Conservation (phyloP, 2,329 filamentous ascomycete genomes). For the Cordyceps militaris region DNA sequence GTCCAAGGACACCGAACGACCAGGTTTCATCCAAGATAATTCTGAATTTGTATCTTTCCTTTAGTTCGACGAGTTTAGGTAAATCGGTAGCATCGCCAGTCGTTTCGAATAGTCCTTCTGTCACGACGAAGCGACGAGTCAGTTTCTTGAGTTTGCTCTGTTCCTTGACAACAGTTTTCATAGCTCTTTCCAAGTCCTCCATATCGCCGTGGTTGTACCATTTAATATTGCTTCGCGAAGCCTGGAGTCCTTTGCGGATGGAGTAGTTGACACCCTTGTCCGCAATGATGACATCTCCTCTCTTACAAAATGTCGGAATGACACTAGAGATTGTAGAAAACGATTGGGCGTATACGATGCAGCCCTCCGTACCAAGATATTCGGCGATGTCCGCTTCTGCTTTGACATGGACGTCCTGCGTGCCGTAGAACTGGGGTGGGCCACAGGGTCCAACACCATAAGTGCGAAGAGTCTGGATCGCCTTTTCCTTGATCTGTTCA, state of each 20-base stretch:
- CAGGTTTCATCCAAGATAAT: slow-evolving; percentile 95
- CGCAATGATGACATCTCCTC: slow-evolving; percentile 93
- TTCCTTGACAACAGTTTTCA: slow-evolving; percentile 80
- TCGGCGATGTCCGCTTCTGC: slow-evolving; percentile 89
- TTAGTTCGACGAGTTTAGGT: slow-evolving; percentile 85
- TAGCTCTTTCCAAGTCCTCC: slow-evolving; percentile 80
- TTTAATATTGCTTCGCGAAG: slow-evolving; percentile 79
- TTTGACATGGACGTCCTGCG: slow-evolving; percentile 96
- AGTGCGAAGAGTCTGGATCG: slow-evolving; percentile 84
- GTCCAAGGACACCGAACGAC: slow-evolving; percentile 91
- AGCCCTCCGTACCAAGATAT: slow-evolving; percentile 78
- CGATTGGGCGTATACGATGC: slow-evolving; percentile 92
- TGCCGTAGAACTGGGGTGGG: slow-evolving; percentile 96
- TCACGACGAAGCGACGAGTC: slow-evolving; percentile 90
- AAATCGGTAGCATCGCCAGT: slow-evolving; percentile 79
- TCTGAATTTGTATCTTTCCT: slow-evolving; percentile 95
- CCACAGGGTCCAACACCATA: slow-evolving; percentile 97
- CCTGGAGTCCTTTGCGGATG: slow-evolving; percentile 89
- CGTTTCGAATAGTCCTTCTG: slow-evolving; percentile 89
- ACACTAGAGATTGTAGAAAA: slow-evolving; percentile 97
- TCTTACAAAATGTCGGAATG: slow-evolving; percentile 93
- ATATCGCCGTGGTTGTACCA: slow-evolving; percentile 98
- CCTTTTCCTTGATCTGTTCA: slow-evolving; percentile 88
- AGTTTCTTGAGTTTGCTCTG: slow-evolving; percentile 77
- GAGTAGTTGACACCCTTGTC: slow-evolving; percentile 91